These are phyloP conservation scores for Colletotrichum sp. DNA, from an alignment of 2,329 filamentous ascomycete genomes.

Conservation along the genomic window DNA sequence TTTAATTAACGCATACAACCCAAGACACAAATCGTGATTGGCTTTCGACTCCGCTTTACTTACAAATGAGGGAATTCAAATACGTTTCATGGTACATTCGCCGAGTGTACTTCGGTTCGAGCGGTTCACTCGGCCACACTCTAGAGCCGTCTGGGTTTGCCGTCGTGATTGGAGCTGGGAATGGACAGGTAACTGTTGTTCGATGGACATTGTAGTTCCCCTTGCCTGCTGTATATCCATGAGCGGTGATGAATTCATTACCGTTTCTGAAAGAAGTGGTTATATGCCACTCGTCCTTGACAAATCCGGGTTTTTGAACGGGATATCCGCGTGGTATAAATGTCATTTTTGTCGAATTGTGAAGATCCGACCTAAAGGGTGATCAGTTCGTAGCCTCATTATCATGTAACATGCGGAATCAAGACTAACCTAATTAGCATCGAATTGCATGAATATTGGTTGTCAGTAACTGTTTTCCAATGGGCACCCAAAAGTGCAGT, in stretches of 20 bases:
- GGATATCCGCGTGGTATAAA: rapidly evolving
- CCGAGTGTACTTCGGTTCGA: neutral
- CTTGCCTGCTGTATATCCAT: neutral
- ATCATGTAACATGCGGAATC: rapidly evolving
- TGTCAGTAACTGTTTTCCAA: neutral
- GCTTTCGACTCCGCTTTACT: rapidly evolving
- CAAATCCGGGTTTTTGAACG: rapidly evolving
- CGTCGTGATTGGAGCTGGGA: neutral
- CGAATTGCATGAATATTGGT: neutral
- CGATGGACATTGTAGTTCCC: neutral
- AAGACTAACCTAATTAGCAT: neutral
- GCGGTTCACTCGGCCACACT: rapidly evolving
- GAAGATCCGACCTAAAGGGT: neutral
- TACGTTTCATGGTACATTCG: neutral
- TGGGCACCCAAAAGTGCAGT: neutral
- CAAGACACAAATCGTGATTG: neutral
- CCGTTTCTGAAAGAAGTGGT: neutral
- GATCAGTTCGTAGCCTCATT: neutral
- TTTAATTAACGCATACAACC: too few species aligned
- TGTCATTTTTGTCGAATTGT: neutral
- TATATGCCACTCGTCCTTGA: neutral
- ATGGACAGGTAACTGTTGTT: neutral
- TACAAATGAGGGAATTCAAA: neutral
- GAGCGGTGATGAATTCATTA: neutral
- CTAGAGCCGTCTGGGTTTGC: neutral